Percentiles rank a stretch among this genome's conserved stretches.
Conservation (phyloP, 495 filamentous ascomycete genomes). For the Wilcoxina mikolae region DNA sequence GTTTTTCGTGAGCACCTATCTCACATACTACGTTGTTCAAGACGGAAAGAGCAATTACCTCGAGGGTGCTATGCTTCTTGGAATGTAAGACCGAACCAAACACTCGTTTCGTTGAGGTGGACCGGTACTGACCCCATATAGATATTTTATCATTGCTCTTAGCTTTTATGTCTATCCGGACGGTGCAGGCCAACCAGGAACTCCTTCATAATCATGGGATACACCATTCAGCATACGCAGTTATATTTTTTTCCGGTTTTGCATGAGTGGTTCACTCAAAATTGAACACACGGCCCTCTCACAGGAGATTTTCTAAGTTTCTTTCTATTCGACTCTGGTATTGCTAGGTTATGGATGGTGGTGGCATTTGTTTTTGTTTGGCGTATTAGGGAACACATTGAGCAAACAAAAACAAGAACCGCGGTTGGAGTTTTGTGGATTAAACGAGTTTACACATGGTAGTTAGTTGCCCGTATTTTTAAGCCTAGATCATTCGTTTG, state of each 20-base stretch:
- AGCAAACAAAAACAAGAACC: neutral
- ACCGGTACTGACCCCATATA: conserved; percentile 30
- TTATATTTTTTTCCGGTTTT: neutral
- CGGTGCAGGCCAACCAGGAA: conserved; percentile 12
- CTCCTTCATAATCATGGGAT: neutral
- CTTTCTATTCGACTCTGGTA: neutral
- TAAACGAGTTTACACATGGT: neutral
- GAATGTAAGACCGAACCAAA: conserved; percentile 49
- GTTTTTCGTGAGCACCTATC: conserved; percentile 75
- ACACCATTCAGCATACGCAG: neutral
- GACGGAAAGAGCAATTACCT: conserved; percentile 94
- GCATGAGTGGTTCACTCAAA: no score
- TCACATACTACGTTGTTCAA: conserved; percentile 83
- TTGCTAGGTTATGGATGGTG: neutral
- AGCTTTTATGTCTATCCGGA: conserved; percentile 86
- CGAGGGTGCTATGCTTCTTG: conserved; percentile 78
- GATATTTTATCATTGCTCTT: conserved; percentile 70
- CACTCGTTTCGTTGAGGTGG: conserved; percentile 4
- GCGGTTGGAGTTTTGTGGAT: neutral
- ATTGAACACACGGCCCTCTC: neutral
- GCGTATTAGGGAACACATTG: neutral
- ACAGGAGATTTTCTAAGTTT: neutral
- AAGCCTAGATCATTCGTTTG: neutral
- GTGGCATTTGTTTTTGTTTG: neutral
- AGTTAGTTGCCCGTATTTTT: neutral